A percentile compares a stretch with the other conserved stretches of the same genome.
These are phyloP conservation scores for Capsicum pubescens DNA, from an alignment of 257 asterid genomes.

Conservation along the genomic window DNA sequence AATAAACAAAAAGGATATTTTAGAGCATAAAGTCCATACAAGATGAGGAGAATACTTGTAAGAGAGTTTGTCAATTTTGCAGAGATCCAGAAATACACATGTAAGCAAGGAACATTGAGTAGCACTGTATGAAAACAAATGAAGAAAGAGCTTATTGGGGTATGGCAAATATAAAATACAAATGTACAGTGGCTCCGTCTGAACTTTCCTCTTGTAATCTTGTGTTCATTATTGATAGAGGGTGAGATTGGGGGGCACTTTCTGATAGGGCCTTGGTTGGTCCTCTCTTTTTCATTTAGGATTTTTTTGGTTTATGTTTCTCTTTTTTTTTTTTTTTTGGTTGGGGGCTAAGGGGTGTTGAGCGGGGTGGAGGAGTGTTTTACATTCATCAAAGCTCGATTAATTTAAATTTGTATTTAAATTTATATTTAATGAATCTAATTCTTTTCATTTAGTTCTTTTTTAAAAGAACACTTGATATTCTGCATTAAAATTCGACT, in stretches of 20 bases:
- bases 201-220: conserved; percentile 15
- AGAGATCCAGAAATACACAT: neutral
- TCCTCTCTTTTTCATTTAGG: neutral
- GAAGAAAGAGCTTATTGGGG: neutral
- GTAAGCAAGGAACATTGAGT: neutral
- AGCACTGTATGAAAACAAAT: neutral
- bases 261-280: conserved; percentile 24
- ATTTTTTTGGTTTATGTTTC: neutral
- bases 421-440: neutral
- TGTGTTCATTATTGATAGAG: conserved; percentile 16
- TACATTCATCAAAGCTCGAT: too few relatives aligned
- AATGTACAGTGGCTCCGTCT: neutral
- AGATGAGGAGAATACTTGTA: neutral
- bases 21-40: neutral
- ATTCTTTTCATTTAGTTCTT: neutral
- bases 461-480: too few relatives aligned
- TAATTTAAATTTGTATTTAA: too few relatives aligned
- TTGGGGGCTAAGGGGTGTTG: too few relatives aligned
- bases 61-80: conserved; percentile 12
- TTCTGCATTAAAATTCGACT: neutral
- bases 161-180: neutral
- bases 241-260: neutral
- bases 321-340: too few relatives aligned
- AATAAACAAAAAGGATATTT: neutral
- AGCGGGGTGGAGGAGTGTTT: too few relatives aligned